Conservation (phyloP, 2,329 filamentous ascomycete species). For the Fusarium redolens region DNA sequence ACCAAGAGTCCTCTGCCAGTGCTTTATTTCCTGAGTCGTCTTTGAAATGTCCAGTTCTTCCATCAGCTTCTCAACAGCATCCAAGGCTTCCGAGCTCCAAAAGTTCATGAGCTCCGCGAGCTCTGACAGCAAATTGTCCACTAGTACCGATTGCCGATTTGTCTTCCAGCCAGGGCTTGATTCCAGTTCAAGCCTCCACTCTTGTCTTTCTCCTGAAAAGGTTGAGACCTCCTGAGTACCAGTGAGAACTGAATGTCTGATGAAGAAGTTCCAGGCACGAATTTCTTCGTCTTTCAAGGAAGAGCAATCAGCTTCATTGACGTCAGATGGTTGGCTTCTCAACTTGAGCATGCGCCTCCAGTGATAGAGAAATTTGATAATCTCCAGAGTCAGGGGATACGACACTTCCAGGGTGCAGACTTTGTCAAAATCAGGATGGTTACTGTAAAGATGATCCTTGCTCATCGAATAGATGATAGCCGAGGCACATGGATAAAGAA, state of each 20-base stretch:
- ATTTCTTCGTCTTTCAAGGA: background rate
- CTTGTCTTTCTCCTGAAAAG: background rate
- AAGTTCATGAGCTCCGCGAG: background rate
- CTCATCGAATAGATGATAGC: background rate
- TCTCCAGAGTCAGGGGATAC: background rate
- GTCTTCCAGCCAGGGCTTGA: slow-evolving; percentile 1
- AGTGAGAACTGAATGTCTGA: background rate
- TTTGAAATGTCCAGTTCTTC: background rate
- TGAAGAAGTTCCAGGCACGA: background rate
- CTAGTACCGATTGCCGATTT: background rate
- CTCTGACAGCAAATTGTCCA: background rate
- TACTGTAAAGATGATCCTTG: background rate
- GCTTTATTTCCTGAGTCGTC: background rate
- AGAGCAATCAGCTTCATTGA: background rate
- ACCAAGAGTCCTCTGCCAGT: background rate
- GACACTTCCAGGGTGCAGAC: background rate
- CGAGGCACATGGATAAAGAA: slow-evolving; percentile 6
- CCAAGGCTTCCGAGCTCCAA: background rate
- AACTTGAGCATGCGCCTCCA: slow-evolving; percentile 4
- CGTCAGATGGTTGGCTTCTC: background rate
- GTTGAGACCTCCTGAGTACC: background rate
- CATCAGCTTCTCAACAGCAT: background rate
- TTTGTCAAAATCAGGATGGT: slow-evolving; percentile 1
- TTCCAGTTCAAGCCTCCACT: slow-evolving; percentile 3
- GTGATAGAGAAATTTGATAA: slow-evolving; percentile 10